Evolutionary conservation across 2,329 filamentous ascomycete genomes (phyloP), one percentile per base, ranked within the genome.

Genomic region (Rhexocercosporidium sp.): DNA sequence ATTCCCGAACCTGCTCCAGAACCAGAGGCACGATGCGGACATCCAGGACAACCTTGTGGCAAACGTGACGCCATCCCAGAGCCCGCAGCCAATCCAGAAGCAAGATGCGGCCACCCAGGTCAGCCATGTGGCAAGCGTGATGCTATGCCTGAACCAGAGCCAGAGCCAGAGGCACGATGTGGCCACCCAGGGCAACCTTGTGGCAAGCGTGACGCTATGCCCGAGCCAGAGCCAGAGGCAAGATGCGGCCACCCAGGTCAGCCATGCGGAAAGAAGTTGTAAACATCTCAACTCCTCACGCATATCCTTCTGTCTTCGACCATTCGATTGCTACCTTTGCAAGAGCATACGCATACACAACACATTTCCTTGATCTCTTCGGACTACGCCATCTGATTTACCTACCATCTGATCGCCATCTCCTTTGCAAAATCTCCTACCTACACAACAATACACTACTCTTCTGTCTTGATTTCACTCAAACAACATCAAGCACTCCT

Each of bases 101-200:
- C 72, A 5, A 60, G 65, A 61, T 77, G 75, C 51, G 63, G 68
- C 20, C 66, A 65, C 5, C 64, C 66, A 9, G 75, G 75, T 22
- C 69, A 75, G 61, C 66, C 67, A 7, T 75, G 73, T 22, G 66
- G 66, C 39, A 75, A 77, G 61, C 72, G 75, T 53, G 72, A 72
- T 8, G 67, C 74, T 41, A 66, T 65, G n/a, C 66, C 69, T 22
- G 71, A 71, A 8, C 69, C 73, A 62, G 49, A 54, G 20, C 54
- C 65, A 20, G 61, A 62, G 31, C 61, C 66, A 34, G 37, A 59
- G 41, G 57, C 57, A 25, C 60, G 68, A 64, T 72, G 71, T 29
- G 65, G 65, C 31, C 47, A 57, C 14, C 68, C 63, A 7, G 68
- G 71, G 25, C 69, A 71, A 39, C 64, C 65, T 22, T 72, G 70